A percentile compares a stretch with the other conserved stretches of the same genome.
These are phyloP conservation scores for Rhodotorula babjevae DNA, from an alignment of 768 basidiomycete genomes.

Conservation along the genomic window DNA sequence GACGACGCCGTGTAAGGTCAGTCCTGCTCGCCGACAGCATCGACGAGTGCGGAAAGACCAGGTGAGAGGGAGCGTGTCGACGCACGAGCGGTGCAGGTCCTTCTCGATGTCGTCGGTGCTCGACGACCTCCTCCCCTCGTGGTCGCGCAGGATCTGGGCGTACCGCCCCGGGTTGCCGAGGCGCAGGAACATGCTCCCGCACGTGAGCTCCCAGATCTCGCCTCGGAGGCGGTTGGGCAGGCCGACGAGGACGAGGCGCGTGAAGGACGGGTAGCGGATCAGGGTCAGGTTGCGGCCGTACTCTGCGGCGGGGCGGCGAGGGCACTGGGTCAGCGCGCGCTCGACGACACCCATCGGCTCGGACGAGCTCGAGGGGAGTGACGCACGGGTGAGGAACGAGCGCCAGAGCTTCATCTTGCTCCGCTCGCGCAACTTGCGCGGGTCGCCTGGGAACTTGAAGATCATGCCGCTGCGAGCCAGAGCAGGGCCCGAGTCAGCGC, in stretches of 20 bases:
- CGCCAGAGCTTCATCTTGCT: constrained; percentile 96
- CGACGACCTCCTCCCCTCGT: constrained; percentile 70
- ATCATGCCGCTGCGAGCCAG: constrained; percentile 22
- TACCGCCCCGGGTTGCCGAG: constrained; percentile 81
- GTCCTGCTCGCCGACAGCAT: no score
- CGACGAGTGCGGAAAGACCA: no score
- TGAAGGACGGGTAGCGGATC: constrained; percentile 90
- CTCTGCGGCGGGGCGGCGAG: constrained; percentile 50
- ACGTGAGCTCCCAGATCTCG: constrained; percentile 96
- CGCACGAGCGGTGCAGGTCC: constrained; percentile 68
- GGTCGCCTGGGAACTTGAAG: constrained; percentile 87
- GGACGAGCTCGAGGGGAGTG: no score
- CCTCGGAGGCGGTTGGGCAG: constrained; percentile 89
- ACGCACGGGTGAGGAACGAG: constrained; percentile 70
- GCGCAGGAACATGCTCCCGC: constrained; percentile 86
- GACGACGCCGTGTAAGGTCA: no score
- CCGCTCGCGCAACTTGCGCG: constrained; percentile 85
- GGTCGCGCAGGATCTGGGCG: constrained; percentile 65
- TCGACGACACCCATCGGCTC: no score
- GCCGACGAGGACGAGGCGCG: constrained; percentile 94
- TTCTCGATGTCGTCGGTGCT: constrained; percentile 99
- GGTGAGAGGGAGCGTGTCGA: not conserved
- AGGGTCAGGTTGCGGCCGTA: constrained; percentile 94
- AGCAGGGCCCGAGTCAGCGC: not conserved
- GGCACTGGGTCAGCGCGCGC: constrained; percentile 9